Percentiles rank a stretch among this genome's conserved stretches.
phyloP scores from a whole-genome alignment of 2,329 filamentous ascomycete genomes.

The Tolypocladium tropicale region DNA sequence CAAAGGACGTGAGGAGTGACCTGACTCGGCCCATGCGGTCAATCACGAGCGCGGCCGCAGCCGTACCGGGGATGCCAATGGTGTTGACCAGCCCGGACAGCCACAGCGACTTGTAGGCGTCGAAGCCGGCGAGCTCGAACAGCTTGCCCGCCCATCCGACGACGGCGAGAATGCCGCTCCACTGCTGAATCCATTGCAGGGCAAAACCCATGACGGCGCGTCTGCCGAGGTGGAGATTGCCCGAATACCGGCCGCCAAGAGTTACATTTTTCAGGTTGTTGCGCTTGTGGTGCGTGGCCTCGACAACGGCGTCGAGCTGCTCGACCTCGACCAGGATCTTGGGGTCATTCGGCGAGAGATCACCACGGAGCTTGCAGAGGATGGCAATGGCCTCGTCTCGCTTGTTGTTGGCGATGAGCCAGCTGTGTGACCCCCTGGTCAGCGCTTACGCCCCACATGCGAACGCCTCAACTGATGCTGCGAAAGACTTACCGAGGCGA shows the following conservation, averaged over 20 bases:
- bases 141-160: constrained; percentile 20
- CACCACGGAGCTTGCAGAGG: constrained; percentile 19
- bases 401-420: constrained; percentile 25
- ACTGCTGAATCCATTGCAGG: constrained; percentile 32
- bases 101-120: constrained; percentile 16
- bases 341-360: constrained; percentile 20
- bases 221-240: constrained; percentile 25
- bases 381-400: constrained; percentile 22
- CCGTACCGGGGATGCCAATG: constrained; percentile 39
- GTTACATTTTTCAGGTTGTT: constrained; percentile 28
- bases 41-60: constrained; percentile 38
- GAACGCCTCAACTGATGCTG: no score
- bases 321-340: constrained; percentile 22
- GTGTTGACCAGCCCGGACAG: constrained; percentile 41
- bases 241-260: constrained; percentile 23
- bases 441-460: no score
- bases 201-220: constrained; percentile 28
- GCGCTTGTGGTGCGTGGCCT: constrained; percentile 25
- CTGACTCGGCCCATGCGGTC: constrained; percentile 34
- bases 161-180: constrained; percentile 32
- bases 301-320: constrained; percentile 28
- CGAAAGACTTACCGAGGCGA: constrained; percentile 24
- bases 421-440: no score
- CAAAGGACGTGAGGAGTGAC: constrained; percentile 17
- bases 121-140: constrained; percentile 13